Evolutionary conservation across 2,329 filamentous ascomycete species (phyloP).

Genomic region (Phaeosphaeria sp.): DNA sequence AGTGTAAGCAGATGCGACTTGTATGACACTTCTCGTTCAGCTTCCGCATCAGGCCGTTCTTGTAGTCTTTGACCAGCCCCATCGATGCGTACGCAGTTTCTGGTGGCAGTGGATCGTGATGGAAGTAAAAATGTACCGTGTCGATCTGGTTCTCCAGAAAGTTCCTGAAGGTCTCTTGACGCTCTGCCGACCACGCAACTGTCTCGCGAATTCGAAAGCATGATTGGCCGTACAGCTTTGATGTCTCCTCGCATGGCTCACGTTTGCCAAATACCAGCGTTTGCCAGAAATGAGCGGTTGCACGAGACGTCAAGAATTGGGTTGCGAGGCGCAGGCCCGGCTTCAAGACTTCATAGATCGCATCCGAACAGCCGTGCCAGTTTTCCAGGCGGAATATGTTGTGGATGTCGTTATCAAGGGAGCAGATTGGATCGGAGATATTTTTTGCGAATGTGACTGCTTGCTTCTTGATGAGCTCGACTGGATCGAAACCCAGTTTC

Average conservation of each 20-base stretch:
- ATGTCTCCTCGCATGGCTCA: slow-evolving; percentile 36
- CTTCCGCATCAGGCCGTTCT: slow-evolving; percentile 44
- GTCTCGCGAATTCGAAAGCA: slow-evolving; percentile 46
- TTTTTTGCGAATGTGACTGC: slow-evolving; percentile 42
- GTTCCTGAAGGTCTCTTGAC: slow-evolving; percentile 35
- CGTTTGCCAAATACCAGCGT: slow-evolving; percentile 47
- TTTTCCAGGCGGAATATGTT: slow-evolving; percentile 47
- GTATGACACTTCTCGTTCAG: slow-evolving; percentile 45
- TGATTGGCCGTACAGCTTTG: slow-evolving; percentile 39
- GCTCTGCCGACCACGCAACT: slow-evolving; percentile 42
- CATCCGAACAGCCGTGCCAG: slow-evolving; percentile 48
- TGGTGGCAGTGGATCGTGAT: slow-evolving; percentile 43
- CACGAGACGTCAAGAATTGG: slow-evolving; percentile 42
- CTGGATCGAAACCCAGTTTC: slow-evolving; percentile 48
- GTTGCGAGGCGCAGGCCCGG: slow-evolving; percentile 46
- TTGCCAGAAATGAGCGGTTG: slow-evolving; percentile 48
- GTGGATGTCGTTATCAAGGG: slow-evolving; percentile 46
- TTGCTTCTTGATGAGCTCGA: slow-evolving; percentile 49
- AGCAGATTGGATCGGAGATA: slow-evolving; percentile 26
- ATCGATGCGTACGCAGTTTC: slow-evolving; percentile 48
- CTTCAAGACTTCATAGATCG: slow-evolving; percentile 47
- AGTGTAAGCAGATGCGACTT: slow-evolving; percentile 48
- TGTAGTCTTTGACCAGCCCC: slow-evolving; percentile 47
- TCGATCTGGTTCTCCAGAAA: slow-evolving; percentile 43
- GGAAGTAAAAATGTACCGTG: slow-evolving; percentile 49